Evolutionary conservation across 768 basidiomycete genomes (phyloP).

Genomic region (Trametopsis cervina): DNA sequence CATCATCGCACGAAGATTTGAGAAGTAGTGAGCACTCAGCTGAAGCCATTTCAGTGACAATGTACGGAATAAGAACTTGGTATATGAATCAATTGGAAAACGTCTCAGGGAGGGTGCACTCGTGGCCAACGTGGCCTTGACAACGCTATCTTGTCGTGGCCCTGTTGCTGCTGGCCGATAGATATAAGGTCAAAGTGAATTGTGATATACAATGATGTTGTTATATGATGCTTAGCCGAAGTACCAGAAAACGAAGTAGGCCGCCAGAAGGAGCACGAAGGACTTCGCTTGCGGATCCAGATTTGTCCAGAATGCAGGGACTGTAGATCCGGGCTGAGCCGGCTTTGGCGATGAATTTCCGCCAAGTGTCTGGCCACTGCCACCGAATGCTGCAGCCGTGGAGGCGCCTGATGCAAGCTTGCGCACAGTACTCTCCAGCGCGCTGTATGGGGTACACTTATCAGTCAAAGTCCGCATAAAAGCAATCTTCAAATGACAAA

Average conservation of each 20-base stretch:
- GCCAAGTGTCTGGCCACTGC: constrained; percentile 69
- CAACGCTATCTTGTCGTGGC: too few relatives aligned
- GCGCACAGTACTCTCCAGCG: constrained; percentile 50
- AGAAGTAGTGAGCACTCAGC: too few relatives aligned
- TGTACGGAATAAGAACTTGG: too few relatives aligned
- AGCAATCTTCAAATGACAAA: constrained; percentile 27
- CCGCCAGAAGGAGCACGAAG: constrained; percentile 51
- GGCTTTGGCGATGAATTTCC: constrained; percentile 27
- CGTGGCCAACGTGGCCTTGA: too few relatives aligned
- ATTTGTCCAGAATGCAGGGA: constrained; percentile 33
- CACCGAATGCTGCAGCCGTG: constrained; percentile 47
- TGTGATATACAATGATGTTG: not conserved
- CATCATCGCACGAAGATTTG: too few relatives aligned
- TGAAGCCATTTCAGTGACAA: too few relatives aligned
- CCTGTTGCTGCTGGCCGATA: too few relatives aligned
- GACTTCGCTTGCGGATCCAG: constrained; percentile 66
- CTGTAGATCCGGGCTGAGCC: constrained; percentile 19
- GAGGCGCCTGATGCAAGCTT: constrained; percentile 38
- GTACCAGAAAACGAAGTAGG: constrained; percentile 54
- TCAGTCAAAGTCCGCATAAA: not conserved
- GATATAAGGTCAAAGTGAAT: too few relatives aligned
- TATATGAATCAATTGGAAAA: too few relatives aligned
- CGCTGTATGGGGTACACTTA: constrained; percentile 32
- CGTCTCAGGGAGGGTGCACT: too few relatives aligned
- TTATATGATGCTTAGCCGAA: constrained; percentile 18